Evolutionary conservation across 78 protist genomes (phyloP).

Genomic region (Dictyostelium intermedium): DNA sequence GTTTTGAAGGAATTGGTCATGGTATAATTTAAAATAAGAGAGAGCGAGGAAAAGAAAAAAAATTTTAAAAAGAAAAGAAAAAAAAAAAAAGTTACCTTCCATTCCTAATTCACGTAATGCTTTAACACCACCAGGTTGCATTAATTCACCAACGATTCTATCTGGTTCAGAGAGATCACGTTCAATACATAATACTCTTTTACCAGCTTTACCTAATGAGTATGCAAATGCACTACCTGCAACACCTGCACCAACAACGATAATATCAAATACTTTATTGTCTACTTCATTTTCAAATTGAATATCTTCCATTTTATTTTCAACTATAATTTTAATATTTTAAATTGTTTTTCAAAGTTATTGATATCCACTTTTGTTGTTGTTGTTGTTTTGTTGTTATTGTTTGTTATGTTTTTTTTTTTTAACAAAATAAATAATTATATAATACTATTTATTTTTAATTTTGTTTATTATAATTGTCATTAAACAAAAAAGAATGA

Average conservation of each 20-base stretch:
- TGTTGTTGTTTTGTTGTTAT: neutral
- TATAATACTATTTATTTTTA: neutral
- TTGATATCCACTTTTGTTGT: no score
- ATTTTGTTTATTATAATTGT: neutral
- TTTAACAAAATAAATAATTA: neutral
- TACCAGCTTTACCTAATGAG: slow-evolving; percentile 80
- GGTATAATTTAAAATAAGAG: no score
- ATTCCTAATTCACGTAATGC: slow-evolving; percentile 79
- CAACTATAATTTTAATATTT: no score
- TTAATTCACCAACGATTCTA: slow-evolving; percentile 90
- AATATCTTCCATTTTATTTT: neutral
- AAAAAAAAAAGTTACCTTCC: slow-evolving; percentile 3
- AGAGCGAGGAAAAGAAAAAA: neutral
- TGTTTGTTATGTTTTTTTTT: no score
- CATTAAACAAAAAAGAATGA: neutral
- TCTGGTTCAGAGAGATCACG: slow-evolving; percentile 86
- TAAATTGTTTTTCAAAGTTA: no score
- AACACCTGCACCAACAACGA: slow-evolving; percentile 88
- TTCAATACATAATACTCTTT: slow-evolving; percentile 80
- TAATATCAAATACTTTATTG: slow-evolving; percentile 62
- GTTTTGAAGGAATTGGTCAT: no score
- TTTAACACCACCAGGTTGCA: slow-evolving; percentile 93
- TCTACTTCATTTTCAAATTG: slow-evolving; percentile 14
- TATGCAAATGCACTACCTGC: slow-evolving; percentile 84
- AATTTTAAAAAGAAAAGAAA: neutral